phyloP scores from a whole-genome alignment of 768 basidiomycete species.

The Lactarius tabidus region DNA sequence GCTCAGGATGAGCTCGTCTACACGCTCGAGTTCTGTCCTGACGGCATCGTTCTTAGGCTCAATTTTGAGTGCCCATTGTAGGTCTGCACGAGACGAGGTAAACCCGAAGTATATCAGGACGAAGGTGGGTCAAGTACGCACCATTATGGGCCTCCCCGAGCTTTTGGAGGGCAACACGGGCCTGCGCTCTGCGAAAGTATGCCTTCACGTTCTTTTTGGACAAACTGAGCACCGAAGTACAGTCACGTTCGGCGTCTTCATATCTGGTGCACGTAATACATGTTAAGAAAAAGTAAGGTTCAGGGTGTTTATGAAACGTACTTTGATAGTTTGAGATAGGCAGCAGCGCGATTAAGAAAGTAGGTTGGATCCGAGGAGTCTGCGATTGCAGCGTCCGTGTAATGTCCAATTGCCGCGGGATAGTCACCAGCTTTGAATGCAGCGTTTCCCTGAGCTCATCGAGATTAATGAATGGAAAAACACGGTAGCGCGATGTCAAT shows the following conservation, averaged over 20 bases:
- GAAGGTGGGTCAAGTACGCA: slow-evolving; percentile 30
- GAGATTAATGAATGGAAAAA: neutral
- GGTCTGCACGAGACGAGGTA: slow-evolving; percentile 43
- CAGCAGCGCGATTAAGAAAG: slow-evolving; percentile 84
- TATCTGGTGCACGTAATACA: slow-evolving; percentile 3
- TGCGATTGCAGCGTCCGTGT: slow-evolving; percentile 73
- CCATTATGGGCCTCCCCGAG: slow-evolving; percentile 60
- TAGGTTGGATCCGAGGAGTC: slow-evolving; percentile 71
- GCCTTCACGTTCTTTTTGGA: slow-evolving; percentile 69
- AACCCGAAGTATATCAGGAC: slow-evolving; percentile 6
- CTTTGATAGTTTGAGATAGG: slow-evolving; percentile 94
- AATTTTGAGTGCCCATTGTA: slow-evolving; percentile 50
- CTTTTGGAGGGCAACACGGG: slow-evolving; percentile 52
- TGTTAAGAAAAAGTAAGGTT: neutral
- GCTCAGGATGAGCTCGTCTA: slow-evolving; percentile 40
- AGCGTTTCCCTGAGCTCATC: slow-evolving; percentile 67
- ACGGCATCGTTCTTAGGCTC: slow-evolving; percentile 65
- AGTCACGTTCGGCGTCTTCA: slow-evolving; percentile 40
- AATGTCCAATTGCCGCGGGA: slow-evolving; percentile 77
- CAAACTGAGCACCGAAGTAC: slow-evolving; percentile 56
- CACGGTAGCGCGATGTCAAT: neutral
- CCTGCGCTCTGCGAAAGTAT: slow-evolving; percentile 73
- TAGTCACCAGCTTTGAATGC: slow-evolving; percentile 83
- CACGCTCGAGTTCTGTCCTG: slow-evolving; percentile 55
- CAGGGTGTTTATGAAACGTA: slow-evolving; percentile 43